These are phyloP conservation scores for Eimeria praecox DNA, from an alignment of 169 alveolate genomes.

Conservation along the genomic window DNA sequence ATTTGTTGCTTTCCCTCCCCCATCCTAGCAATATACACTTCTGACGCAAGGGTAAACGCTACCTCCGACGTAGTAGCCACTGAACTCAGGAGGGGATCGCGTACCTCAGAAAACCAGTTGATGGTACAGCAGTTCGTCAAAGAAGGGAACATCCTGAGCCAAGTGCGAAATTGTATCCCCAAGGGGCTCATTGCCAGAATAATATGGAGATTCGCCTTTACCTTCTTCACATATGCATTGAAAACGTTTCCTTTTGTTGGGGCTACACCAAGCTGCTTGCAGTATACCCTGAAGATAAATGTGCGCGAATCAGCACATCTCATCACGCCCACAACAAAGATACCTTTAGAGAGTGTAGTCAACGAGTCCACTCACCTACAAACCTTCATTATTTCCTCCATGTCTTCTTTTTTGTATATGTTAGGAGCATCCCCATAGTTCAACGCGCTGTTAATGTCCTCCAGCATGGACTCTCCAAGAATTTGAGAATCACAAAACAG, in stretches of 20 bases:
- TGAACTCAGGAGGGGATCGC: background rate
- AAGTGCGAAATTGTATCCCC: constrained; percentile 96
- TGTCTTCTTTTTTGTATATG: constrained; percentile 95
- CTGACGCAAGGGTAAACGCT: background rate
- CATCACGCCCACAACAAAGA: background rate
- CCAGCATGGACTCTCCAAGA: constrained; percentile 95
- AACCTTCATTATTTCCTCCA: constrained; percentile 92
- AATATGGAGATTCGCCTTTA: constrained; percentile 95
- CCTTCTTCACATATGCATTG: constrained; percentile 93
- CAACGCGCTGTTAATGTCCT: constrained; percentile 95
- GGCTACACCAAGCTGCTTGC: constrained; percentile 91
- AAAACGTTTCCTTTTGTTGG: constrained; percentile 96
- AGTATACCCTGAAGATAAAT: constrained; percentile 68
- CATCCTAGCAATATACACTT: background rate
- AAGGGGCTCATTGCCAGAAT: constrained; percentile 97
- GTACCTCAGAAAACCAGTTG: constrained; percentile 96
- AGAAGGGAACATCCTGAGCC: constrained; percentile 98
- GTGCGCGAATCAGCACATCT: background rate
- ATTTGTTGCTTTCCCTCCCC: background rate
- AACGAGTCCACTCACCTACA: constrained; percentile 83
- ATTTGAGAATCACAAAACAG: constrained; percentile 96
- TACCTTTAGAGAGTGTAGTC: background rate
- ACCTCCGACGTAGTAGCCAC: background rate
- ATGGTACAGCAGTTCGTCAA: constrained; percentile 97
- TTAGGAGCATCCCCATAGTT: constrained; percentile 97